phyloP scores from a whole-genome alignment of 805 yeast genomes.

The Pichia eremophila region DNA sequence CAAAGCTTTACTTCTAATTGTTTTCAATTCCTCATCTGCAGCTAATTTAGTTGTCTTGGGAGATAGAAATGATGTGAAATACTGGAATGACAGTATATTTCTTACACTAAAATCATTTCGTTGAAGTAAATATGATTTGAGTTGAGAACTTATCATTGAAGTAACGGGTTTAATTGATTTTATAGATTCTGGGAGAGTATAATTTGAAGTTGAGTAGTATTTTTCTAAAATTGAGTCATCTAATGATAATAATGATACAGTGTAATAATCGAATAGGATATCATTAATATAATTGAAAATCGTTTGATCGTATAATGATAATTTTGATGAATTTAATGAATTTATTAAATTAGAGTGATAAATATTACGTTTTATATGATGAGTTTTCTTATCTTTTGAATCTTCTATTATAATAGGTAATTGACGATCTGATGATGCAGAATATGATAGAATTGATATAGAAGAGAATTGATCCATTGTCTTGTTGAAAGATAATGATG shows the following conservation, averaged over 20 bases:
- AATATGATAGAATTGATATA: slow-evolving; percentile 31
- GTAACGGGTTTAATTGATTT: background rate
- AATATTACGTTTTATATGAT: slow-evolving; percentile 25
- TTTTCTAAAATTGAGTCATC: slow-evolving; percentile 7
- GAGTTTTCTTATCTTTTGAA: slow-evolving; percentile 23
- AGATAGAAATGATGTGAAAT: background rate
- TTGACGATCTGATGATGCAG: slow-evolving; percentile 39
- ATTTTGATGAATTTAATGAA: slow-evolving; percentile 27
- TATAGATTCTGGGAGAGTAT: background rate
- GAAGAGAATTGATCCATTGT: background rate
- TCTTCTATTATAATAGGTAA: slow-evolving; percentile 53
- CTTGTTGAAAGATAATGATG: background rate
- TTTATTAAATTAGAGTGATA: slow-evolving; percentile 30
- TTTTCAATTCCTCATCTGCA: background rate
- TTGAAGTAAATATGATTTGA: slow-evolving; percentile 1
- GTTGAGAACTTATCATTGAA: background rate
- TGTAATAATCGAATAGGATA: slow-evolving; percentile 40
- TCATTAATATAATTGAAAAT: slow-evolving; percentile 35
- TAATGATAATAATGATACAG: slow-evolving; percentile 6
- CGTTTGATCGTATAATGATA: slow-evolving; percentile 26
- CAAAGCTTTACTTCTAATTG: background rate
- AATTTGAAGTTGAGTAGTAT: slow-evolving; percentile 1
- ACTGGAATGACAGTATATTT: slow-evolving; percentile 18
- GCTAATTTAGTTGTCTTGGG: slow-evolving; percentile 1
- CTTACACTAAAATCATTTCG: slow-evolving; percentile 21